phyloP scores from a whole-genome alignment of 768 basidiomycete species.

The Pholiota microspora region DNA sequence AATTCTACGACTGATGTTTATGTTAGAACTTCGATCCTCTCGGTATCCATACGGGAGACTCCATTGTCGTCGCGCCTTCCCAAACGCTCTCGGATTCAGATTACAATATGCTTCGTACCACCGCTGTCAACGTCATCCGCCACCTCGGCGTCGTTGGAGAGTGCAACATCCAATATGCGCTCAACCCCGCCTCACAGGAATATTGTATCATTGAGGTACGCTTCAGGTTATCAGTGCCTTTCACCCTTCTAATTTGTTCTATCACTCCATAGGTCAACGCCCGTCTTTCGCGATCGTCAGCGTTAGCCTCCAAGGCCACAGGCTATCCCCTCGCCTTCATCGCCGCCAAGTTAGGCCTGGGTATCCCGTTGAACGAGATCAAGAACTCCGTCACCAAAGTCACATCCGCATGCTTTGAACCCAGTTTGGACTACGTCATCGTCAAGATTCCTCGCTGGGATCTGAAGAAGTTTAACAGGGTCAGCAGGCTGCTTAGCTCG shows the following conservation, averaged over 20 bases:
- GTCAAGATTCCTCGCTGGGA: constrained; percentile 99
- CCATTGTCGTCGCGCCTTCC: constrained; percentile 96
- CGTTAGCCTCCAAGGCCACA: constrained; percentile 96
- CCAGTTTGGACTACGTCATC: constrained; percentile 93
- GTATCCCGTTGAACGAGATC: constrained; percentile 96
- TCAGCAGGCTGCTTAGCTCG: constrained; percentile 86
- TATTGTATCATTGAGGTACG: constrained; percentile 97
- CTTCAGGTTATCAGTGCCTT: neutral
- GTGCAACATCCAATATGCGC: constrained; percentile 98
- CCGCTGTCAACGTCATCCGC: constrained; percentile 98
- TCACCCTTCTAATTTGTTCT: neutral
- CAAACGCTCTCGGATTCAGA: constrained; percentile 99
- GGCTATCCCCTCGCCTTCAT: constrained; percentile 98
- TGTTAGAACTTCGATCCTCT: constrained; percentile 96
- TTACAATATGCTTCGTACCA: constrained; percentile 98
- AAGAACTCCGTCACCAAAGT: constrained; percentile 97
- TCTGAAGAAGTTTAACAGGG: constrained; percentile 95
- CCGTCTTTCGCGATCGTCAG: constrained; percentile 96
- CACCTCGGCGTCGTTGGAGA: constrained; percentile 97
- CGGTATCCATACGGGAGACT: constrained; percentile 98
- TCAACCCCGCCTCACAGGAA: constrained; percentile 92
- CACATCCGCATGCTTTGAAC: constrained; percentile 97
- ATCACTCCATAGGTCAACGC: constrained; percentile 67
- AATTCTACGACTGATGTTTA: neutral
- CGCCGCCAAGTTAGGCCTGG: constrained; percentile 95